These are phyloP conservation scores for Colletotrichum zoysiae DNA, from an alignment of 2,329 filamentous ascomycete species.

Conservation along the genomic window DNA sequence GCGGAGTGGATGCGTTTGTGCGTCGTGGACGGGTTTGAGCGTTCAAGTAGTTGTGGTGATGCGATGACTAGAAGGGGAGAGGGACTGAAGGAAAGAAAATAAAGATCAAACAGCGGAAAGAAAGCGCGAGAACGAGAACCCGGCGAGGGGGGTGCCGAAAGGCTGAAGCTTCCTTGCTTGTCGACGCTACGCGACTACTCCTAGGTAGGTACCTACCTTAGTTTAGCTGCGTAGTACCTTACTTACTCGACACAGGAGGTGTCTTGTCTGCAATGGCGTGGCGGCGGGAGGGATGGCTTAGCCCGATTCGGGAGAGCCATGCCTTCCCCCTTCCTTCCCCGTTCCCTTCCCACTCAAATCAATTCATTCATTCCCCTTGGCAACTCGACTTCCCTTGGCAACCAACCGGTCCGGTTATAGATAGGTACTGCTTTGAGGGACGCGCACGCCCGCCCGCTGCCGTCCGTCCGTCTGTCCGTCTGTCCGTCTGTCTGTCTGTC, in stretches of 20 bases:
- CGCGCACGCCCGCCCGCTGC: too few species aligned
- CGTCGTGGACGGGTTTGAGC: constrained; percentile 25
- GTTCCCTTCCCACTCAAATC: too few species aligned
- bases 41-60: background rate
- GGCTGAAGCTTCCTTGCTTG: constrained; percentile 15
- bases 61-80: background rate
- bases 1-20: background rate
- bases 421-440: too few species aligned
- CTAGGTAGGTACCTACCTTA: too few species aligned
- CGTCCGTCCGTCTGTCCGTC: too few species aligned
- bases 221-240: too few species aligned
- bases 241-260: constrained; percentile 4
- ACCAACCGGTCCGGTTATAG: too few species aligned
- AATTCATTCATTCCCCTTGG: too few species aligned
- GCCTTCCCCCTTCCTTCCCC: too few species aligned
- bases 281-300: constrained; percentile 13
- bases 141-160: background rate
- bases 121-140: background rate
- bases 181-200: too few species aligned
- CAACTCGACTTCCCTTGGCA: too few species aligned
- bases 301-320: constrained; percentile 17
- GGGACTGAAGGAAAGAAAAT: background rate
- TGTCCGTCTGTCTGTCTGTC: background rate
- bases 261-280: background rate
- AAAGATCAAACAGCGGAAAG: background rate